A percentile compares a stretch with the other conserved stretches of the same genome.
These are phyloP conservation scores for Pichia sp. DNA, from an alignment of 1,139 yeast genomes.

Conservation along the genomic window DNA sequence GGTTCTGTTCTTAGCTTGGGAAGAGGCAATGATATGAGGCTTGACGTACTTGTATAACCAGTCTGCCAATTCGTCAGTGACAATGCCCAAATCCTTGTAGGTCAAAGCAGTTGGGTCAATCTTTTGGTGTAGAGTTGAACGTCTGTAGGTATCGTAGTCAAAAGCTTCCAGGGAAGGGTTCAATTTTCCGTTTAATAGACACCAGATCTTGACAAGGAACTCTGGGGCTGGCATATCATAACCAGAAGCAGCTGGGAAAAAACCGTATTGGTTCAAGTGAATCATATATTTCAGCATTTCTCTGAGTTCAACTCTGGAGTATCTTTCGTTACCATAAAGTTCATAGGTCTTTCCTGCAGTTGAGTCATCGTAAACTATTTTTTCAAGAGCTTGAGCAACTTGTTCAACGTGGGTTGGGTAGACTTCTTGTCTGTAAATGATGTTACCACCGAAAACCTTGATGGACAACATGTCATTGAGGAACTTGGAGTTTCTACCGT, in stretches of 20 bases:
- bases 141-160: constrained; percentile 72
- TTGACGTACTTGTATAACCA: constrained; percentile 60
- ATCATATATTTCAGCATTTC: constrained; percentile 52
- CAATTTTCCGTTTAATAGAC: constrained; percentile 35
- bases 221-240: constrained; percentile 51
- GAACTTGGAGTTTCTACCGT: constrained; percentile 70
- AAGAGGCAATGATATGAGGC: constrained; percentile 31
- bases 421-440: constrained; percentile 57
- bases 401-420: constrained; percentile 76
- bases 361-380: constrained; percentile 75
- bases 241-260: constrained; percentile 52
- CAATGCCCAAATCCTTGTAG: constrained; percentile 70
- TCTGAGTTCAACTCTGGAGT: constrained; percentile 61
- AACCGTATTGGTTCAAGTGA: constrained; percentile 43
- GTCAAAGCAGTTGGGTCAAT: constrained; percentile 60
- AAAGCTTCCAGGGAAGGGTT: constrained; percentile 65
- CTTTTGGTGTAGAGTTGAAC: constrained; percentile 66
- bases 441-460: constrained; percentile 39
- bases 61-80: constrained; percentile 64
- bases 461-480: constrained; percentile 59
- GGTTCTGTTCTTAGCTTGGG: constrained; percentile 33
- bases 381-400: constrained; percentile 75
- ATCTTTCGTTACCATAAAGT: constrained; percentile 67
- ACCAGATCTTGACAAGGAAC: constrained; percentile 29
- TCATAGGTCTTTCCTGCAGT: constrained; percentile 76